Evolutionary conservation across 116 monocot species (phyloP), one percentile per base, ranked within the genome.

Genomic region (Posidonia oceanica): DNA sequence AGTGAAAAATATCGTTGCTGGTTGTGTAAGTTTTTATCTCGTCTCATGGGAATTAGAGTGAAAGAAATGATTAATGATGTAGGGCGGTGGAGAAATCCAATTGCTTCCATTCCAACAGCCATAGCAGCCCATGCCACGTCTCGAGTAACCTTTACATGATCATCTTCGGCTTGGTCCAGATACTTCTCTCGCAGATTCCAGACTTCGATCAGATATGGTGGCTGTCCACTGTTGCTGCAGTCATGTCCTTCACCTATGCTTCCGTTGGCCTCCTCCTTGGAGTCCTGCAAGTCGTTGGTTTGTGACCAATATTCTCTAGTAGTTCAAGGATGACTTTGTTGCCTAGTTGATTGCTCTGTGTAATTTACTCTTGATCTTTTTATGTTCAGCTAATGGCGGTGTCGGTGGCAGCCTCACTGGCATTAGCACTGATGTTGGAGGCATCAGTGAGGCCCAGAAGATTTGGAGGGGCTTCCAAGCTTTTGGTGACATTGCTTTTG

Each of bases 161-260:
- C 67, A 41, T 83, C 52, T 96, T 96, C 66, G 96, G 96, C 11
- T 60, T 87, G 6, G 71, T 59, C 0, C 74, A 96, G 88, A 75
- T 96, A 41, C 3, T 96, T 18, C 83, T 96, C 79, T 96, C 96
- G 16, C 96, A 96, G 63, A 91, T 96, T 14, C 96, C 91, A 10
- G 82, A 91, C 66, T 96, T 96, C 72, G 84, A 86, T 65, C 81
- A 96, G 78, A 85, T 96, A 18, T 96, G 74, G 69, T 96, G 96
- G 96, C 96, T 96, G 71, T 96, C 96, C 39, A 85, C 83, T 61
- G 57, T 96, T 37, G 96, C 96, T 39, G 96, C 96, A 8, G 80
- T 88, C 74, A 96, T 96, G 96, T 96, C 96, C 64, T 96, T 96
- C 86, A 96, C 91, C 18, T 96, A 96, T 75, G 91, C 96, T 14